Percentiles rank a stretch among this genome's conserved stretches.
Evolutionary conservation across 1,139 yeast genomes (phyloP).

Genomic region (Casaregolazyma lundiana): DNA sequence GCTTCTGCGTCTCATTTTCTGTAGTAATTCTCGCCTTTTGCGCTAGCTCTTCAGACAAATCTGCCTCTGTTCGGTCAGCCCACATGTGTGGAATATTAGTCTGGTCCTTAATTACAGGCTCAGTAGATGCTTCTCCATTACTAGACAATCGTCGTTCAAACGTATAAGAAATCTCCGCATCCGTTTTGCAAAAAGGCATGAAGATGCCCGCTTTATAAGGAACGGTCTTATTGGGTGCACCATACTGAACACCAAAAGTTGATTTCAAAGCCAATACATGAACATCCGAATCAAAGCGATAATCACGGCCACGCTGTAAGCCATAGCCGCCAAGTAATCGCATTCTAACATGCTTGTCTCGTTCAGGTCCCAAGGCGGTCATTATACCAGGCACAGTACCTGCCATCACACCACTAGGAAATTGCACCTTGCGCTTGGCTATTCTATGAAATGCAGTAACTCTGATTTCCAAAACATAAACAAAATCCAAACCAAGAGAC

Average conservation of each 20-base stretch:
- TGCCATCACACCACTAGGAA: constrained; percentile 7
- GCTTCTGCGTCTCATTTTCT: neutral
- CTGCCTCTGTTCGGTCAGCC: neutral
- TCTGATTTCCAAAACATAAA: constrained; percentile 54
- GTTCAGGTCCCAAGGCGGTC: constrained; percentile 1
- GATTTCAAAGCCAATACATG: constrained; percentile 50
- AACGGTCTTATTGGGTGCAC: constrained; percentile 17
- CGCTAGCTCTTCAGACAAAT: constrained; percentile 4
- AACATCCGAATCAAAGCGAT: constrained; percentile 42
- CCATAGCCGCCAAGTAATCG: constrained; percentile 50
- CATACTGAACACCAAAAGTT: constrained; percentile 51
- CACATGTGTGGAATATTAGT: neutral
- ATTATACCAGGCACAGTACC: constrained; percentile 1
- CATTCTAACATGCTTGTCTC: constrained; percentile 33
- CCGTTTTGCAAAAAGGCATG: constrained; percentile 25
- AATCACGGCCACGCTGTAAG: constrained; percentile 24
- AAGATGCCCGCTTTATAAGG: constrained; percentile 25
- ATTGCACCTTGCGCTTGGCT: neutral
- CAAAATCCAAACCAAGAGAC: constrained; percentile 44
- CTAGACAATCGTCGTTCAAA: neutral
- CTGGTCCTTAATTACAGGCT: neutral
- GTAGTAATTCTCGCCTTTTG: neutral
- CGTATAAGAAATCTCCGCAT: constrained; percentile 14
- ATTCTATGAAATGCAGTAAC: constrained; percentile 24
- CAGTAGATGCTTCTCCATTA: neutral